Base-by-base conservation (phyloP, 176 grass and related monocot species). In the Phoenix roebelenii region DNA sequence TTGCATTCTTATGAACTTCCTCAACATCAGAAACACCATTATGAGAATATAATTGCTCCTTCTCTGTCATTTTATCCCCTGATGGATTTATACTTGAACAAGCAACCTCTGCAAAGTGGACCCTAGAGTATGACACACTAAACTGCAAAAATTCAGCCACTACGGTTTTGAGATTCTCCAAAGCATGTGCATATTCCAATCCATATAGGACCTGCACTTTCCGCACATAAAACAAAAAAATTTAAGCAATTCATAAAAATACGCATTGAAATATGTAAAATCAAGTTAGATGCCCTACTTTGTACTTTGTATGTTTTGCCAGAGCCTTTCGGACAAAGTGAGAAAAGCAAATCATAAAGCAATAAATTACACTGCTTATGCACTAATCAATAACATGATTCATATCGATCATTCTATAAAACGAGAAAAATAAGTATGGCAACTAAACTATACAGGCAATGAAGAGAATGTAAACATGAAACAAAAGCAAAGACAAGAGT, bases 181-280 rank as follows among this genome's bases (percentile, higher is more conserved):
- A 48, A 23, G 84, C 81, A 78, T 88, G 74, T 39, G 78, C 77
- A 65, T 85, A 97, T 71, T 97, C 87, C 61, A 97, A 64, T 51
- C 84, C 92, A 72, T 87, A 97, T 64, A 97, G 71, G 57, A 91
- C 84, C 92, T 97, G 61, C 50, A 52, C 35, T 44, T 53, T 28
- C 57, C 5, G 73, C 55, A 52, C 15, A 23, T 51, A 12, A 68
- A 23, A 52, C 55, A 60, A 12, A 18, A 66, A 52, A 57, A 54
- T n/a, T 76, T 20, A 18, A 48, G 67, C 4, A 65, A 65, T 9
- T 44, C 6, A 44, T 0, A 44, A 44, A 3, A 44, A 35, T 35
- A 9, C 7, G 32, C 9, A 1, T 9, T 44, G 12, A 44, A 12
- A 12, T 44, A 44, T 44, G 35, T 44, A 44, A 44, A 44, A 44